Percentiles rank a stretch among this genome's conserved stretches.
These are phyloP conservation scores for Vanilla planifolia DNA, from an alignment of 106 monocot genomes.

Conservation along the genomic window DNA sequence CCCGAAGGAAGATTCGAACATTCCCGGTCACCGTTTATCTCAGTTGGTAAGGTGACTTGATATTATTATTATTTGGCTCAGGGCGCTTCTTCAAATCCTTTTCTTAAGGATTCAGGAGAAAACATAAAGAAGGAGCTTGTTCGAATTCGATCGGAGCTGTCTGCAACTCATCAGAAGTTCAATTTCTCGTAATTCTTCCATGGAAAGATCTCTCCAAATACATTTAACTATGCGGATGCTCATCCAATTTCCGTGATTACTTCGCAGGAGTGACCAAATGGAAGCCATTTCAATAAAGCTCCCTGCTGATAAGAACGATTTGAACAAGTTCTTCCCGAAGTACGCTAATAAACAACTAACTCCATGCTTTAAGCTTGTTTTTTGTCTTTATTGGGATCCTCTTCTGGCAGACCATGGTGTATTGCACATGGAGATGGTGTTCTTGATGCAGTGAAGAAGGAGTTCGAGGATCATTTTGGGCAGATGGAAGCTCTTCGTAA, in stretches of 20 bases:
- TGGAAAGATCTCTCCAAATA: background rate
- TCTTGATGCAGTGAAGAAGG: slow-evolving; percentile 64
- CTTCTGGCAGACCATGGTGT: slow-evolving; percentile 57
- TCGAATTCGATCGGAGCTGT: slow-evolving; percentile 16
- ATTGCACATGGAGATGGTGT: slow-evolving; percentile 54
- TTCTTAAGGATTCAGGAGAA: slow-evolving; percentile 27
- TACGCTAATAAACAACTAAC: too few relatives aligned
- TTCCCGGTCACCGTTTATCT: background rate
- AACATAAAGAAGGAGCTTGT: slow-evolving; percentile 79
- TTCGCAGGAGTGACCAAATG: slow-evolving; percentile 19
- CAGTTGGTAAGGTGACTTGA: background rate
- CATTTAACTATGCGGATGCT: background rate
- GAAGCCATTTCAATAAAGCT: slow-evolving; percentile 24
- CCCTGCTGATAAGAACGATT: slow-evolving; percentile 18
- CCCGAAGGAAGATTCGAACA: too few relatives aligned
- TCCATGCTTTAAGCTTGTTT: too few relatives aligned
- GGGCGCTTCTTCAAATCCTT: too few relatives aligned
- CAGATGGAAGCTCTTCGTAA: slow-evolving; percentile 38
- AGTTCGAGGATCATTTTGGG: slow-evolving; percentile 70
- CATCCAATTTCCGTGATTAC: background rate
- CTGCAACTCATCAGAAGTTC: slow-evolving; percentile 10
- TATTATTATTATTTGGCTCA: too few relatives aligned
- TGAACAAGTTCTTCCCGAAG: slow-evolving; percentile 25
- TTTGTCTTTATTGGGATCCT: background rate
- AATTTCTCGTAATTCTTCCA: slow-evolving; percentile 11